Base-by-base conservation (phyloP, 805 yeast genomes). In the Lipomyces yamanashiensis region DNA sequence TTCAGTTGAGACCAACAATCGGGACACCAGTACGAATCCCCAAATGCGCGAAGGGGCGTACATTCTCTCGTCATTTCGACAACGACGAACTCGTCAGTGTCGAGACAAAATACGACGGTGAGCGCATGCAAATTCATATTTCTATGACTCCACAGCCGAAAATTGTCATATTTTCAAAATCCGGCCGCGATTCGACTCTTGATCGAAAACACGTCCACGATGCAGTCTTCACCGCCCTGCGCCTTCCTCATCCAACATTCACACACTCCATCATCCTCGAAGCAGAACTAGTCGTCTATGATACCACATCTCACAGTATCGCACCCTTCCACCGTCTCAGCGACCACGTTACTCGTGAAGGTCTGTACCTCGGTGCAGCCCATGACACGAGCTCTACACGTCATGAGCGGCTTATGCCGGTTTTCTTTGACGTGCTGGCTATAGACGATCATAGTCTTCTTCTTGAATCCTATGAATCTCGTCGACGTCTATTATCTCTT, bases 71-170 rank as follows among this genome's bases (percentile, higher is more conserved):
- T 7, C 28, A 19, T 12, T 53, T 21, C 15, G n/a, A 6, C 17
- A 7, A 13, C 28, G 13, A 15, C 13, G 2, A 15, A 9, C 23
- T 21, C 33, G 44, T 58, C 19, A 53, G 58, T 33, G 56, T 58
- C 5, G 65, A 60, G 33, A 61, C 58, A 43, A 64, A 64, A 37
- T 64, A 64, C 33, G 67, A 64, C 47, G 67, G 67, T 33, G 67
- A 64, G 39, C 37, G 67, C 19, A 58, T 61, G 65, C 67, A 64
- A 33, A 58, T 64, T 15, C 67, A 64, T 21, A 41, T 64, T 15
- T 6, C 36, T 4, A 23, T 48, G 15, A 7, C 51, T 13, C 17
- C 17, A 8, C 48, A 44, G 23, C 58, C 43, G 4, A 15, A 8
- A 7, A 53, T 58, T 21, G 40, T 15, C 23, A 64, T 64, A 12